These are phyloP conservation scores for Trapa bicornis DNA, from an alignment of 345 rosid species.

Conservation along the genomic window DNA sequence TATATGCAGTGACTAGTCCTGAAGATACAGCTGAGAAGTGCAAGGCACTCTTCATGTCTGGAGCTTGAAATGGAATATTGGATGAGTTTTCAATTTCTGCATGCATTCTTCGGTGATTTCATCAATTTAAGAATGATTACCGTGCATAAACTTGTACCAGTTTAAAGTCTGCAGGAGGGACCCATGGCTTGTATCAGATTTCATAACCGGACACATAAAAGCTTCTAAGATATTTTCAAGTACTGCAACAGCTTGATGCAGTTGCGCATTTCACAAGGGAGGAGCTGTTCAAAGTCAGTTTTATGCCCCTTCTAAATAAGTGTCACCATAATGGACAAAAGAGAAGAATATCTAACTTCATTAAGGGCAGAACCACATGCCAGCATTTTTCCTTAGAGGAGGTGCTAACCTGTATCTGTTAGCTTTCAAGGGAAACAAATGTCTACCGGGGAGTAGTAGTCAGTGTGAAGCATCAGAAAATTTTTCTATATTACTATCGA, in stretches of 20 bases:
- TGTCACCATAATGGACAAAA: background rate
- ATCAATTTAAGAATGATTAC: background rate
- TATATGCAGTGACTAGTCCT: slow-evolving; percentile 65
- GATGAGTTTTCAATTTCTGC: background rate
- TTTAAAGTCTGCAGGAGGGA: background rate
- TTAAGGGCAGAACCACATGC: background rate
- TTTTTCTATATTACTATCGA: background rate
- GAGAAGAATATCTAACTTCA: background rate
- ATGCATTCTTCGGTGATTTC: slow-evolving; percentile 1
- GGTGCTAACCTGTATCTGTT: background rate
- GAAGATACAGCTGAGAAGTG: slow-evolving; percentile 51
- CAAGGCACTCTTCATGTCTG: slow-evolving; percentile 28
- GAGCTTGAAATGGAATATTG: slow-evolving; percentile 7
- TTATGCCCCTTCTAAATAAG: too few species aligned
- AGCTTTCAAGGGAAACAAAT: background rate
- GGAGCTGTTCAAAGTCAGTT: background rate
- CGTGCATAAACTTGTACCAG: background rate
- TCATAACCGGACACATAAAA: background rate
- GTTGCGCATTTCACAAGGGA: background rate
- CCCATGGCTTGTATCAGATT: background rate
- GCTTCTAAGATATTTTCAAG: background rate
- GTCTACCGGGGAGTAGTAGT: background rate
- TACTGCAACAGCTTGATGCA: background rate
- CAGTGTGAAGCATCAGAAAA: background rate
- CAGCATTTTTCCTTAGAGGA: background rate